Evolutionary conservation across 1,284 basidiomycete species (phyloP).

Genomic region (Fomitopsis schrenkii): DNA sequence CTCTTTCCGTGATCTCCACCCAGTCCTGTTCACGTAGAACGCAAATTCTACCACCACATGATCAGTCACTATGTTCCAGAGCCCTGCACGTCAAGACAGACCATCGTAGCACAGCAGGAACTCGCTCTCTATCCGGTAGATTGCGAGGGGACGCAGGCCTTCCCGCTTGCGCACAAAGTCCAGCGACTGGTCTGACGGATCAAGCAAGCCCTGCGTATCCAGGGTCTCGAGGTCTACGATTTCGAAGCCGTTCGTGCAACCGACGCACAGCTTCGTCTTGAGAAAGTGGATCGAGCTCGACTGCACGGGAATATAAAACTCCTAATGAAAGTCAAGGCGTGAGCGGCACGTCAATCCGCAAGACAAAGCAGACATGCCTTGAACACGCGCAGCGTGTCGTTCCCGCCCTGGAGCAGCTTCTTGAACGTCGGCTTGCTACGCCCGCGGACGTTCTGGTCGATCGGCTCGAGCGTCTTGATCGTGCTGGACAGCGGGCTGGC

Average conservation of each 20-base stretch:
- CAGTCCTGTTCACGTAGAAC: slow-evolving; percentile 98
- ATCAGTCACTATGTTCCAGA: neutral
- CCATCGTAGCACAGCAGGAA: slow-evolving; percentile 98
- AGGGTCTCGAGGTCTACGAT: slow-evolving; percentile 97
- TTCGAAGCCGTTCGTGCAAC: slow-evolving; percentile 98
- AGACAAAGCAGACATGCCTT: slow-evolving; percentile 52
- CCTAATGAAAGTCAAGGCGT: slow-evolving; percentile 40
- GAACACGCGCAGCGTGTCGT: slow-evolving; percentile 93
- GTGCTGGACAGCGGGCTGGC: slow-evolving; percentile 92
- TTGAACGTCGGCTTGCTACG: slow-evolving; percentile 91
- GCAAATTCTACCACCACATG: slow-evolving; percentile 76
- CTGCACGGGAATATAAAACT: slow-evolving; percentile 99
- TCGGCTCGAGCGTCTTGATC: slow-evolving; percentile 96
- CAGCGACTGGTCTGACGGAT: slow-evolving; percentile 87
- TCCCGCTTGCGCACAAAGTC: slow-evolving; percentile 94
- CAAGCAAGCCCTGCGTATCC: slow-evolving; percentile 94
- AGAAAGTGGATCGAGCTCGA: slow-evolving; percentile 97
- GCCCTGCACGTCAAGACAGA: slow-evolving; percentile 33
- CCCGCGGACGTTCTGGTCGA: slow-evolving; percentile 84
- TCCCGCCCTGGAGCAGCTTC: slow-evolving; percentile 90
- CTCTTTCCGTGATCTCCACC: slow-evolving; percentile 84
- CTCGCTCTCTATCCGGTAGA: slow-evolving; percentile 95
- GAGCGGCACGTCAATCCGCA: neutral
- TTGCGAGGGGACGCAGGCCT: slow-evolving; percentile 86
- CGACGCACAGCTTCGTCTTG: slow-evolving; percentile 96